Conservation (phyloP, 768 basidiomycete genomes). For the Goffeauzyma gilvescens region DNA sequence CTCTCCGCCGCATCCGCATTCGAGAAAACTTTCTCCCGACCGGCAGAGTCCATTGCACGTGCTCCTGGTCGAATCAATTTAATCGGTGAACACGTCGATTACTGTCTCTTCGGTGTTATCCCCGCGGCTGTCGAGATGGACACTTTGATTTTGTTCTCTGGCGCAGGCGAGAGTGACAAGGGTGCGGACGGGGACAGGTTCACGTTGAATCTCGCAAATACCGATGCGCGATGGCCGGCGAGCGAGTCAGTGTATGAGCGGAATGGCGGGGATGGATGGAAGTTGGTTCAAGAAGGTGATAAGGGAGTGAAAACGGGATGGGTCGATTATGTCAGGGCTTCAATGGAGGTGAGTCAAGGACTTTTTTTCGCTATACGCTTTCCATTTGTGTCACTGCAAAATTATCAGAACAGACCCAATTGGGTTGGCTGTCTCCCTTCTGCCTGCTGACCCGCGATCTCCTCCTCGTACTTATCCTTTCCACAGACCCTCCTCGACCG, state of each 20-base stretch:
- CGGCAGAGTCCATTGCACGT: slow-evolving; percentile 16
- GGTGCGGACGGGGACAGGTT: too few relatives aligned
- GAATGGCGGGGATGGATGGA: slow-evolving; percentile 40
- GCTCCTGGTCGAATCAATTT: slow-evolving; percentile 27
- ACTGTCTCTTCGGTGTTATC: slow-evolving; percentile 40
- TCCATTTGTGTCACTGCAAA: too few relatives aligned
- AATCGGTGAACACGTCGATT: slow-evolving; percentile 28
- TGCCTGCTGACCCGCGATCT: slow-evolving; percentile 22
- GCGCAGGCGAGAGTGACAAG: too few relatives aligned
- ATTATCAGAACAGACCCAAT: not conserved
- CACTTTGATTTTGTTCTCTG: too few relatives aligned
- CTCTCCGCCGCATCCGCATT: too few relatives aligned
- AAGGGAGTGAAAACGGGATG: slow-evolving; percentile 53
- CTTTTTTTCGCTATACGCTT: too few relatives aligned
- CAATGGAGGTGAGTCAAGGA: slow-evolving; percentile 10
- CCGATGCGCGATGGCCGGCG: slow-evolving; percentile 4
- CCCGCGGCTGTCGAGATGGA: slow-evolving; percentile 72
- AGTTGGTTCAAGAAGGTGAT: too few relatives aligned
- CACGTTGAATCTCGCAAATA: slow-evolving; percentile 4
- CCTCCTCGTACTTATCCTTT: too few relatives aligned
- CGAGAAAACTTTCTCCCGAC: too few relatives aligned
- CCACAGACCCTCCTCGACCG: slow-evolving; percentile 49
- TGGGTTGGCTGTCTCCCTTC: too few relatives aligned
- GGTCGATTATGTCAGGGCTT: slow-evolving; percentile 78
- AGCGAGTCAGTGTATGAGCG: slow-evolving; percentile 29